phyloP scores from a whole-genome alignment of 106 monocot genomes.

The Chionographis japonica region DNA sequence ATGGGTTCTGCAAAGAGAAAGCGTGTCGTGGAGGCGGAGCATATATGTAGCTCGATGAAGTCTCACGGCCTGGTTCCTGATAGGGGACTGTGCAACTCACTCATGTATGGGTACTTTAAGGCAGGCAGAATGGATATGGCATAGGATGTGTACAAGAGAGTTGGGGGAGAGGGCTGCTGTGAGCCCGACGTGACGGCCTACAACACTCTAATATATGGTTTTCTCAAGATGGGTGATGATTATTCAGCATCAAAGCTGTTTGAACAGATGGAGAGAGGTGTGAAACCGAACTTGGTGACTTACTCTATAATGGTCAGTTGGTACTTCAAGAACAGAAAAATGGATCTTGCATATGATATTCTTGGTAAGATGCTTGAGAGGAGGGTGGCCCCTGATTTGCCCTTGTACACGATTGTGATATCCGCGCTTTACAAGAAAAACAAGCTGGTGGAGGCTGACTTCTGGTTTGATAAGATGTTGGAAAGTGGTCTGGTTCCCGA shows the following conservation, averaged over 20 bases:
- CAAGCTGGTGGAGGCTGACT: neutral
- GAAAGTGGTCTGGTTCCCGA: neutral
- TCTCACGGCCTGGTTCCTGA: constrained; percentile 13
- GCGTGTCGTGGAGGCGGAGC: constrained; percentile 16
- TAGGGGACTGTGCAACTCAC: constrained; percentile 9
- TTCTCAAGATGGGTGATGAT: constrained; percentile 16
- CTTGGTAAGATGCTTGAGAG: neutral
- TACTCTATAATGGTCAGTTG: neutral
- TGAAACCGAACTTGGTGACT: neutral
- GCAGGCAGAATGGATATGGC: constrained; percentile 22
- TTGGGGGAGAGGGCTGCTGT: constrained; percentile 7
- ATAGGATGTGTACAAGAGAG: too few species aligned
- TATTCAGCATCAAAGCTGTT: constrained; percentile 20
- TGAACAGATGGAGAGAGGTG: neutral
- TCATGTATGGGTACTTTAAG: constrained; percentile 16
- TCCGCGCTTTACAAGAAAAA: neutral
- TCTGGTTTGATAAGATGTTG: neutral
- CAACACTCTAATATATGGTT: constrained; percentile 12
- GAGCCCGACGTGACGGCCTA: constrained; percentile 9
- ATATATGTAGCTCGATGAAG: constrained; percentile 15
- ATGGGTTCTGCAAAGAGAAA: constrained; percentile 19
- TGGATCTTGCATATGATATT: neutral
- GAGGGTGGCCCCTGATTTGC: neutral
- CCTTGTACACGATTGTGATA: neutral
- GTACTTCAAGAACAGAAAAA: neutral